Base-by-base conservation (phyloP, 2,329 filamentous ascomycete species). In the Fusarium sp. region DNA sequence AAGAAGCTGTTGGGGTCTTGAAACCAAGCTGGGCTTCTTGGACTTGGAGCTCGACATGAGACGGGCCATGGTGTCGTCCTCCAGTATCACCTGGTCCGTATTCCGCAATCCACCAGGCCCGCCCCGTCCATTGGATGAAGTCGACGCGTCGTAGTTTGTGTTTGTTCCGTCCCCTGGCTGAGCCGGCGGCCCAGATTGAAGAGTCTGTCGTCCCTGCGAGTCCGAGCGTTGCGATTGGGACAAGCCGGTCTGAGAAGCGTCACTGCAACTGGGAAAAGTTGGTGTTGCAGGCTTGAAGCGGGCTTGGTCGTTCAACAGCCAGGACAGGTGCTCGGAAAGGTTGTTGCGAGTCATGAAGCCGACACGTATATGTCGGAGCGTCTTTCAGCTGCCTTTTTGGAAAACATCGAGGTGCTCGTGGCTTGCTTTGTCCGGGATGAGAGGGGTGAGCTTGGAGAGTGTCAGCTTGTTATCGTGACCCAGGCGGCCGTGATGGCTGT, bases 301-400 rank as follows among this genome's bases (percentile, higher is more conserved):
- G 66, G 82, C 79, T 76, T 84, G 81, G 80, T 88, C 87, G 77
- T 84, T 84, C 77, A 90, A 79, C 78, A 91, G 84, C 89, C 89
- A 91, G 76, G 87, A 84, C 76, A 91, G 82, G 80, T 91, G 88
- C 79, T 88, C 86, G 76, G 82, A 80, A 69, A 91, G 85, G 79
- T 91, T 91, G 83, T 91, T 90, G 80, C 87, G 88, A 84, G 89
- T 91, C 89, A 91, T 91, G 84, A 87, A 88, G 84, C 79, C 85
- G 82, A 81, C 77, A 69, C 63, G 40, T 38, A 61, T 62, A 56
- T 74, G 68, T 73, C 77, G 74, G 72, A 73, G 68, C 61, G 68
- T 74, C 56, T 70, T 69, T 77, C 70, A 74, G 67, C 60, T 73
- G 33, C 65, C 69, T 67, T 69, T 69, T 36, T 52, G 52, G 65